phyloP scores from a whole-genome alignment of 2,329 filamentous ascomycete genomes.

The Alternaria arbusti region DNA sequence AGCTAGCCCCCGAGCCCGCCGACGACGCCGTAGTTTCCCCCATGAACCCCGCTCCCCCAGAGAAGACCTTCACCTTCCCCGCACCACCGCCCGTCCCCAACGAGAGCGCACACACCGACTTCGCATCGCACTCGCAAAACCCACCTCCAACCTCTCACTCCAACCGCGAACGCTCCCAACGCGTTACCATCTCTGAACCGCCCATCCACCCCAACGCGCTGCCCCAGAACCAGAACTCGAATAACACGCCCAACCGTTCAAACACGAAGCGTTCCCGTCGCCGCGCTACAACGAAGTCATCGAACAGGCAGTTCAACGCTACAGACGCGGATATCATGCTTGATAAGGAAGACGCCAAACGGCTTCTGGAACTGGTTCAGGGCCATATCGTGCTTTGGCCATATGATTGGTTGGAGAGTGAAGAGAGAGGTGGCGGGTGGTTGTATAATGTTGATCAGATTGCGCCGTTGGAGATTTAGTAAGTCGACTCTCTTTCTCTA shows the following conservation, averaged over 20 bases:
- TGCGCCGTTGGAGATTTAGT: constrained; percentile 93
- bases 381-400: constrained; percentile 91
- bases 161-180: constrained; percentile 34
- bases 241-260: constrained; percentile 17
- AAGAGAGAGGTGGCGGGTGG: constrained; percentile 95
- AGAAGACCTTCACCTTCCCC: constrained; percentile 39
- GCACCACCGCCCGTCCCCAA: constrained; percentile 43
- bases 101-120: constrained; percentile 8
- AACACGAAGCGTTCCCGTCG: constrained; percentile 58
- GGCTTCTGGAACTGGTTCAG: constrained; percentile 80
- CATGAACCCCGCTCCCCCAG: constrained; percentile 28
- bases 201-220: constrained; percentile 6
- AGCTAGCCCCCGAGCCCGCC: constrained; percentile 30
- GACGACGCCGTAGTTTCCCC: constrained; percentile 42
- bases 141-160: constrained; percentile 9
- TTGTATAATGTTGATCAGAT: constrained; percentile 95
- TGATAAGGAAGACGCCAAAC: constrained; percentile 76
- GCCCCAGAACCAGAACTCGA: background rate
- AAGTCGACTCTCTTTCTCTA: too few species aligned
- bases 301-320: constrained; percentile 66
- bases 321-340: constrained; percentile 73
- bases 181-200: constrained; percentile 47
- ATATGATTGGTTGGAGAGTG: constrained; percentile 85
- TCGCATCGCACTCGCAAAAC: constrained; percentile 8
- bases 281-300: constrained; percentile 73